phyloP scores from a whole-genome alignment of 768 basidiomycete genomes.

The Candolleomyces efflorescens region DNA sequence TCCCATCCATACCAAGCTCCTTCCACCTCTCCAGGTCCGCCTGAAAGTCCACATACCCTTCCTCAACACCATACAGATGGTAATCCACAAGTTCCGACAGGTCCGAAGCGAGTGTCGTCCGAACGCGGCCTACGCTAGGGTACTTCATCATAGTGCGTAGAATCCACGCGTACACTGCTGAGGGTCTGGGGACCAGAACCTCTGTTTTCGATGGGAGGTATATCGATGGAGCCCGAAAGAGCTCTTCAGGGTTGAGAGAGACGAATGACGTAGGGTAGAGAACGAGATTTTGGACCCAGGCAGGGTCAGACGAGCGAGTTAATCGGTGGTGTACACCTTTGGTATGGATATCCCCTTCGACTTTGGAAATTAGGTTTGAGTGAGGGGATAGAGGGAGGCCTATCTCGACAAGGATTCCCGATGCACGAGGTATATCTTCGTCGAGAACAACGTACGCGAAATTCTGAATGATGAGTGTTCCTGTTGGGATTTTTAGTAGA shows the following conservation, averaged over 20 bases:
- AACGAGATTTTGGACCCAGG: slow-evolving; percentile 13
- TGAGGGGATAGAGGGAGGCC: slow-evolving; percentile 19
- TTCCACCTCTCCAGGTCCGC: slow-evolving; percentile 25
- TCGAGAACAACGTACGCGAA: slow-evolving; percentile 22
- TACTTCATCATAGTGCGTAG: slow-evolving; percentile 27
- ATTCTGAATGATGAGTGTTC: slow-evolving; percentile 13
- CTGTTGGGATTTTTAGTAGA: background rate
- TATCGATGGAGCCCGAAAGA: slow-evolving; percentile 12
- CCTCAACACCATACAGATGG: slow-evolving; percentile 22
- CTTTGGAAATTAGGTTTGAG: slow-evolving; percentile 13
- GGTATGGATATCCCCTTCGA: slow-evolving; percentile 19
- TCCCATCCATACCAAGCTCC: slow-evolving; percentile 13
- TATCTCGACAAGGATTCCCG: slow-evolving; percentile 16
- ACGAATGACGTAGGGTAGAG: slow-evolving; percentile 23
- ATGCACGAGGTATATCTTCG: slow-evolving; percentile 17
- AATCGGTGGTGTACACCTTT: slow-evolving; percentile 19
- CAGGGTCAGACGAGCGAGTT: slow-evolving; percentile 12
- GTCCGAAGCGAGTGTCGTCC: slow-evolving; percentile 21
- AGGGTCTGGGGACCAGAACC: slow-evolving; percentile 23
- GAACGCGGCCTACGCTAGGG: slow-evolving; percentile 15
- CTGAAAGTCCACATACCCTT: slow-evolving; percentile 24
- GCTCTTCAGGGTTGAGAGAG: slow-evolving; percentile 18
- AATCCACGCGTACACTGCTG: slow-evolving; percentile 30
- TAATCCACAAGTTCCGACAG: slow-evolving; percentile 31
- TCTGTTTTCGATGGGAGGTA: slow-evolving; percentile 13